A percentile compares a stretch with the other conserved stretches of the same genome.
Conservation (phyloP, 345 rosid species). For the Turritis glabra region DNA sequence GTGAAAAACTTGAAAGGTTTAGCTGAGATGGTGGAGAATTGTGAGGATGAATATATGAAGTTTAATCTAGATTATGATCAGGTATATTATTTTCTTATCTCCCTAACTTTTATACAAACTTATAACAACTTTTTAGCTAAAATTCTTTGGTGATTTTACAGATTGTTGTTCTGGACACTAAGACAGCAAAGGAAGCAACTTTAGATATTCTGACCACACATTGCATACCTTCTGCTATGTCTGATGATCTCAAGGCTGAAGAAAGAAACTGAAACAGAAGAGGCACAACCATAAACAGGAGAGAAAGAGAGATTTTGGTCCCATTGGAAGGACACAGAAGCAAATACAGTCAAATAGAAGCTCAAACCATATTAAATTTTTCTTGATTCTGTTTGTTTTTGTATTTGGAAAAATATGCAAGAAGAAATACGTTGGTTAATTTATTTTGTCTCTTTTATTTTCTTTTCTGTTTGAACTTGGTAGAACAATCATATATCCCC, state of each 20-base stretch:
- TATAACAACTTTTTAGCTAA: background rate
- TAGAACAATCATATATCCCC: background rate
- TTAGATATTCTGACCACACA: constrained; percentile 77
- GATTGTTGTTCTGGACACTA: constrained; percentile 69
- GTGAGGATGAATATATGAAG: constrained; percentile 71
- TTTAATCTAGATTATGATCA: constrained; percentile 89
- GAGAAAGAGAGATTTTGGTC: background rate
- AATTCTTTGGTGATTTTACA: constrained; percentile 30
- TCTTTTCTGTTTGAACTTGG: background rate
- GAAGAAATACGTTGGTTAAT: background rate
- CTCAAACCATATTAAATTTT: constrained; percentile 5
- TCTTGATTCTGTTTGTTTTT: background rate
- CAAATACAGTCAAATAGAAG: constrained; percentile 21
- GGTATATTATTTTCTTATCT: constrained; percentile 41
- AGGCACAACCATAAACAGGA: background rate
- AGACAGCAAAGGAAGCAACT: constrained; percentile 80
- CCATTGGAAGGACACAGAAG: background rate
- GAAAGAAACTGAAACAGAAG: constrained; percentile 4
- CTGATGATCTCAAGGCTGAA: constrained; percentile 73
- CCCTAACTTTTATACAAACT: background rate
- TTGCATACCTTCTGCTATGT: constrained; percentile 85
- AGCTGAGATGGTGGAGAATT: constrained; percentile 82
- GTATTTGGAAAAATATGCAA: constrained; percentile 20
- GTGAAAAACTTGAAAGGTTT: constrained; percentile 80
- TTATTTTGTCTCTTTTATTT: background rate